Conservation (phyloP, 176 grass and related monocot genomes). For the Poa annua region DNA sequence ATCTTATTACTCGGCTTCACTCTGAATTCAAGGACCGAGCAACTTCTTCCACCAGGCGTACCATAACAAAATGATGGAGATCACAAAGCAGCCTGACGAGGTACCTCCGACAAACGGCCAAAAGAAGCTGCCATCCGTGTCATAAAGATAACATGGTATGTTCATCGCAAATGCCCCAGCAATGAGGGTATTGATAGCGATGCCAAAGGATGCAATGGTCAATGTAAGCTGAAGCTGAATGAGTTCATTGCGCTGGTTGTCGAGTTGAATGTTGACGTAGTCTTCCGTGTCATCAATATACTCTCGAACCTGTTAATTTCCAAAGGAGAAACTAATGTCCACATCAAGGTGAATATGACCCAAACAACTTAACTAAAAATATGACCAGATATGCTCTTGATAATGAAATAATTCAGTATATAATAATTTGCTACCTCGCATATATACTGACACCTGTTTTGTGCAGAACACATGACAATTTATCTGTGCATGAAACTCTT, state of each 20-base stretch:
- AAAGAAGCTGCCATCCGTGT: slow-evolving; percentile 48
- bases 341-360: background rate
- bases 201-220: slow-evolving; percentile 82
- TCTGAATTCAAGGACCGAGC: slow-evolving; percentile 64
- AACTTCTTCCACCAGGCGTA: slow-evolving; percentile 92
- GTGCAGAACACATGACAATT: background rate
- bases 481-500: slow-evolving; percentile 8
- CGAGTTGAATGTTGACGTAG: slow-evolving; percentile 97
- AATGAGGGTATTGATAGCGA: slow-evolving; percentile 73
- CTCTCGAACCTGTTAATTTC: slow-evolving; percentile 70
- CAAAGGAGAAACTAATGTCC: slow-evolving; percentile 33
- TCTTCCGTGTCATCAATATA: slow-evolving; percentile 97
- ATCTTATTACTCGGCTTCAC: background rate
- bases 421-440: background rate
- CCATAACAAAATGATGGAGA: slow-evolving; percentile 67
- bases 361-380: slow-evolving; percentile 24
- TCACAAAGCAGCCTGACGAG: slow-evolving; percentile 59
- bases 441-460: slow-evolving; percentile 21
- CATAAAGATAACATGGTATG: slow-evolving; percentile 53
- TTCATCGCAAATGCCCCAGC: slow-evolving; percentile 93
- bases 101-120: slow-evolving; percentile 76
- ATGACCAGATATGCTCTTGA: background rate
- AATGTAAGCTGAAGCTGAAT: slow-evolving; percentile 94
- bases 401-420: slow-evolving; percentile 20
- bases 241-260: slow-evolving; percentile 89